Evolutionary conservation across 345 rosid genomes (phyloP).

Genomic region (Lumnitzera racemosa): DNA sequence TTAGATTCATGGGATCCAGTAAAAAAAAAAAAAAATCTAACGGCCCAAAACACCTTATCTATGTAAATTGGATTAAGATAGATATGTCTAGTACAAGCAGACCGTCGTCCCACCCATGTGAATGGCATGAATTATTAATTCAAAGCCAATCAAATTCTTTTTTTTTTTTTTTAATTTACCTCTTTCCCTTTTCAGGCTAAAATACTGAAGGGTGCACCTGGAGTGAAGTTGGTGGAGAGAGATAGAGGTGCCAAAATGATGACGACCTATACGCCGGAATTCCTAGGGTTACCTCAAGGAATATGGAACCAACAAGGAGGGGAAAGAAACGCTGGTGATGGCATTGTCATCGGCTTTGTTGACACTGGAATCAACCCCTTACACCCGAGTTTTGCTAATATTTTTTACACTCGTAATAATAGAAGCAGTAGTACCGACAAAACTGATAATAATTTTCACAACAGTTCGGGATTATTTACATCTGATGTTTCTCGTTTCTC

Average conservation of each 20-base stretch:
- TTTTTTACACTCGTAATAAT: background rate
- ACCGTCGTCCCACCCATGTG: too few species aligned
- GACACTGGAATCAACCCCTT: constrained; percentile 73
- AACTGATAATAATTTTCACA: background rate
- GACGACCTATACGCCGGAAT: constrained; percentile 78
- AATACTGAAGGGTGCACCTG: constrained; percentile 38
- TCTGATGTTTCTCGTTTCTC: constrained; percentile 39
- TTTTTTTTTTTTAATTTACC: too few species aligned
- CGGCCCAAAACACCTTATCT: too few species aligned
- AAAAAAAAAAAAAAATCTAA: too few species aligned
- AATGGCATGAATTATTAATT: too few species aligned
- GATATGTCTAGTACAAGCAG: too few species aligned
- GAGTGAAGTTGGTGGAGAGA: constrained; percentile 64
- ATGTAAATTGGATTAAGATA: too few species aligned
- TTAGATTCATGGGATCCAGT: background rate
- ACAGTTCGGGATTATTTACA: constrained; percentile 29
- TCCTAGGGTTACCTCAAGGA: constrained; percentile 49
- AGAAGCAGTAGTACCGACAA: background rate
- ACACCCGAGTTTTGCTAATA: constrained; percentile 65
- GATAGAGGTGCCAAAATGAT: constrained; percentile 75
- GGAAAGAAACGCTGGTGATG: constrained; percentile 49
- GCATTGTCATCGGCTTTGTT: constrained; percentile 65
- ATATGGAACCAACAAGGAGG: constrained; percentile 46
- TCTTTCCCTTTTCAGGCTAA: constrained; percentile 35
- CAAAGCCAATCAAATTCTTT: too few species aligned